Percentiles rank a stretch among this genome's conserved stretches.
Evolutionary conservation across 2,329 filamentous ascomycete species (phyloP).

Genomic region (Botrytis sinoallii): DNA sequence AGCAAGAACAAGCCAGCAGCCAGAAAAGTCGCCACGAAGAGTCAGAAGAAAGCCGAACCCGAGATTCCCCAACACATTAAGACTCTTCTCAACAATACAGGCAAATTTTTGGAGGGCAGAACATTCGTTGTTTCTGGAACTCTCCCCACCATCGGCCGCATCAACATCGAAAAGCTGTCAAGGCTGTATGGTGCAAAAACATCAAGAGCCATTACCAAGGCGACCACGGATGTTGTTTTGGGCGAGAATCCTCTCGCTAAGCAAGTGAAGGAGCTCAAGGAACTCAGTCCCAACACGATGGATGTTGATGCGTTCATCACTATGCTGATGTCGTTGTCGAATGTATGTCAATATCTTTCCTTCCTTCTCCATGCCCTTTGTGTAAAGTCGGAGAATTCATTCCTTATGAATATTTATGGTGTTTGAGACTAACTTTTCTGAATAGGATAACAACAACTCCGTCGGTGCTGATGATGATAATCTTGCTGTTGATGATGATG

Average conservation of each 20-base stretch:
- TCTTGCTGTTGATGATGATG: not conserved
- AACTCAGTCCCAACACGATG: conserved; percentile 22
- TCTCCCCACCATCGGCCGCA: conserved; percentile 26
- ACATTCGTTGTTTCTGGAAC: conserved; percentile 29
- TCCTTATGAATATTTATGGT: too few species aligned
- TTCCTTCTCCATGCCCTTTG: too few species aligned
- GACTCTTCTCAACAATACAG: conserved; percentile 23
- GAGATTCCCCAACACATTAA: conserved; percentile 26
- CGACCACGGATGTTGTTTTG: conserved; percentile 29
- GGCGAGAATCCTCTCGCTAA: conserved; percentile 31
- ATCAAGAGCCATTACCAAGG: conserved; percentile 27
- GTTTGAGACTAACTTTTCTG: not conserved
- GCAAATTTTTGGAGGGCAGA: conserved; percentile 20
- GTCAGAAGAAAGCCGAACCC: conserved; percentile 19
- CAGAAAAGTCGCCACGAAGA: conserved; percentile 28
- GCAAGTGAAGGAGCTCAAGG: conserved; percentile 30
- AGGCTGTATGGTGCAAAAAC: conserved; percentile 28
- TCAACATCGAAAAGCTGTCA: conserved; percentile 29
- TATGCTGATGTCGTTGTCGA: conserved; percentile 21
- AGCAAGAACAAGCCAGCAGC: conserved; percentile 29
- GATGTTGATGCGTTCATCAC: conserved; percentile 28
- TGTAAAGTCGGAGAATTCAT: not conserved
- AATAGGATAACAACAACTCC: not conserved
- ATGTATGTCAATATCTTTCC: not conserved
- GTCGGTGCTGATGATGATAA: not conserved